phyloP scores from a whole-genome alignment of 106 monocot genomes.

The Acanthochlamys bracteata region DNA sequence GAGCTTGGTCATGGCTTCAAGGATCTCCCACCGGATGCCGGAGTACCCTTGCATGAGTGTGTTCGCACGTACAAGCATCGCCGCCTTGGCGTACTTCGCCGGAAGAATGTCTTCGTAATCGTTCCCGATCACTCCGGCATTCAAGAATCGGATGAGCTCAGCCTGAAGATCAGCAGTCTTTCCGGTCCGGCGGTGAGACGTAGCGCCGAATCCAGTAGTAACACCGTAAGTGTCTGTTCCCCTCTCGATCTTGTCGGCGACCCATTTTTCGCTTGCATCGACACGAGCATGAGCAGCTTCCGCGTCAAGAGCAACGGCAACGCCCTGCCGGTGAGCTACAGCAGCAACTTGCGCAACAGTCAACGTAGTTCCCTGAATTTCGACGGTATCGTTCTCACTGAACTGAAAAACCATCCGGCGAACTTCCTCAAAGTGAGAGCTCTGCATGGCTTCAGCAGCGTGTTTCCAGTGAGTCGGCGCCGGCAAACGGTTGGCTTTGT shows the following conservation, averaged over 20 bases:
- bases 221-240: conserved; percentile 51
- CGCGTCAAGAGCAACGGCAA: conserved; percentile 12
- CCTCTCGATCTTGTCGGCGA: conserved; percentile 25
- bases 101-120: conserved; percentile 13
- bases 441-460: conserved; percentile 22
- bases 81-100: conserved; percentile 20
- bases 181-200: conserved; percentile 47
- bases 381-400: conserved; percentile 7
- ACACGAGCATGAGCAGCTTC: conserved; percentile 11
- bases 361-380: conserved; percentile 22
- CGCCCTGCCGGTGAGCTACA: not conserved
- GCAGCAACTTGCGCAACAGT: conserved; percentile 32
- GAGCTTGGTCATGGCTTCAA: conserved; percentile 37
- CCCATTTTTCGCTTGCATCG: conserved; percentile 29
- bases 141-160: conserved; percentile 41
- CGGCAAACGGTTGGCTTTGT: too few species aligned
- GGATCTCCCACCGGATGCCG: conserved; percentile 53
- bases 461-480: conserved; percentile 19
- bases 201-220: conserved; percentile 61
- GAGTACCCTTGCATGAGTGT: conserved; percentile 43
- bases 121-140: conserved; percentile 22
- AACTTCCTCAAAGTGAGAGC: conserved; percentile 36
- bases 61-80: conserved; percentile 32
- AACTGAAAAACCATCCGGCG: conserved; percentile 20
- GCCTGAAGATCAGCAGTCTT: conserved; percentile 26